These are phyloP conservation scores for Excoecaria agallocha DNA, from an alignment of 345 rosid genomes.

Conservation along the genomic window DNA sequence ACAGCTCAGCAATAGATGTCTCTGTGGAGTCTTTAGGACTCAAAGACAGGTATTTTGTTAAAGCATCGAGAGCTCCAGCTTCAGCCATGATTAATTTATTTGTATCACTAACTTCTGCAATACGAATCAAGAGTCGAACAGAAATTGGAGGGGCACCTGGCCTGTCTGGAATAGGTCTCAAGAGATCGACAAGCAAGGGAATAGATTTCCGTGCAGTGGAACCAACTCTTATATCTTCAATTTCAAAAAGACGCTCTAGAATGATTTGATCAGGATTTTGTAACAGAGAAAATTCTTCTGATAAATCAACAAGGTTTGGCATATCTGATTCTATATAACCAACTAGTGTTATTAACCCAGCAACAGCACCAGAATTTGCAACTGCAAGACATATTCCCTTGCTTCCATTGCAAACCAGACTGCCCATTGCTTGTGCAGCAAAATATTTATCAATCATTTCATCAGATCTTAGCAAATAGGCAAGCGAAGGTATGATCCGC, in stretches of 20 bases:
- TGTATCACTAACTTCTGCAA: conserved; percentile 70
- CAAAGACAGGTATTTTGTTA: conserved; percentile 70
- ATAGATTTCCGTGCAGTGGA: conserved; percentile 71
- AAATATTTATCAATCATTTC: conserved; percentile 70
- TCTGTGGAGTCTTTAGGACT: conserved; percentile 86
- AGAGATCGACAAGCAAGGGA: conserved; percentile 82
- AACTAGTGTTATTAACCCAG: conserved; percentile 67
- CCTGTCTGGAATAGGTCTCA: conserved; percentile 86
- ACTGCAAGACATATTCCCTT: conserved; percentile 63
- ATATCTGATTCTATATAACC: conserved; percentile 65
- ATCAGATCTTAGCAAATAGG: conserved; percentile 71
- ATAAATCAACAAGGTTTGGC: conserved; percentile 48
- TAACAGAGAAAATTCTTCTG: conserved; percentile 62
- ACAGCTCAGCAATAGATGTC: conserved; percentile 62
- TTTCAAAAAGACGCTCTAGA: conserved; percentile 65
- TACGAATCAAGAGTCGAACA: conserved; percentile 56
- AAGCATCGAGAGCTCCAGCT: conserved; percentile 89
- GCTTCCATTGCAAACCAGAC: conserved; percentile 63
- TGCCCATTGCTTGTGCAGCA: conserved; percentile 86
- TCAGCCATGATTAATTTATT: conserved; percentile 80
- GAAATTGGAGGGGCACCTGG: conserved; percentile 83
- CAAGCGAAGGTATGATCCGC: conserved; percentile 65
- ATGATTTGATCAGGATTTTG: conserved; percentile 61
- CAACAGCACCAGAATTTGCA: conserved; percentile 81
- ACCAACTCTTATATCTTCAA: conserved; percentile 76